These are phyloP conservation scores for Oryza officinalis DNA, from an alignment of 176 grass and related monocot genomes.

Conservation along the genomic window DNA sequence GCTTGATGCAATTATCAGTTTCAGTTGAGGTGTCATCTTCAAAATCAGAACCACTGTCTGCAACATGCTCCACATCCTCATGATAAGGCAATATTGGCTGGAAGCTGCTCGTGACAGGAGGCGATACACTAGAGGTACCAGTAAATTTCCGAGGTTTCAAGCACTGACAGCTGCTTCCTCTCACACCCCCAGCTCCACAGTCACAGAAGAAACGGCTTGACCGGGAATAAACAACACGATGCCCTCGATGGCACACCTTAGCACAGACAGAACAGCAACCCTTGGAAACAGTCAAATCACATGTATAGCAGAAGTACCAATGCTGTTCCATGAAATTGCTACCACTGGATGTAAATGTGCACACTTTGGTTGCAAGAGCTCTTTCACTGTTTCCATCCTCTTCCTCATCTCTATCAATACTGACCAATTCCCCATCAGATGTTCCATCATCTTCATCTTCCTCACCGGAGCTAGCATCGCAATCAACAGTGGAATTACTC, in stretches of 20 bases:
- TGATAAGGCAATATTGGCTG: conserved; percentile 64
- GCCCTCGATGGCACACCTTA: conserved; percentile 88
- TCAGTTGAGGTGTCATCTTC: conserved; percentile 83
- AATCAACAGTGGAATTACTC: conserved; percentile 58
- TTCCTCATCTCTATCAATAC: conserved; percentile 92
- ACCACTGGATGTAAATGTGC: conserved; percentile 98
- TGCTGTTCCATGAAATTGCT: conserved; percentile 99
- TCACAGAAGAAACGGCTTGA: conserved; percentile 99
- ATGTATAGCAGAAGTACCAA: conserved; percentile 99
- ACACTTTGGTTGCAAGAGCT: conserved; percentile 81
- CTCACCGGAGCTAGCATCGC: conserved; percentile 81
- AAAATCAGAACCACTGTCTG: conserved; percentile 92
- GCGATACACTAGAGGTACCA: conserved; percentile 41
- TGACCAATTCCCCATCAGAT: conserved; percentile 92
- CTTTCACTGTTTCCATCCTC: conserved; percentile 86
- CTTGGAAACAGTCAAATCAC: conserved; percentile 95
- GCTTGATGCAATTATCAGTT: conserved; percentile 63
- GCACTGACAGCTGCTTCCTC: conserved; percentile 90
- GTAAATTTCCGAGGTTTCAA: conserved; percentile 93
- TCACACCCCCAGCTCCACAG: conserved; percentile 93
- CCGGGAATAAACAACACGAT: conserved; percentile 96
- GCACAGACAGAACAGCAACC: conserved; percentile 96
- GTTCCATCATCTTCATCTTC: conserved; percentile 99
- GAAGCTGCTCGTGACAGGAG: conserved; percentile 53
- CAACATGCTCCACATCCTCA: conserved; percentile 69